Evolutionary conservation across 306 rosid species (phyloP), one percentile per base, ranked within the genome.

Genomic region (Vigna nakashimae): DNA sequence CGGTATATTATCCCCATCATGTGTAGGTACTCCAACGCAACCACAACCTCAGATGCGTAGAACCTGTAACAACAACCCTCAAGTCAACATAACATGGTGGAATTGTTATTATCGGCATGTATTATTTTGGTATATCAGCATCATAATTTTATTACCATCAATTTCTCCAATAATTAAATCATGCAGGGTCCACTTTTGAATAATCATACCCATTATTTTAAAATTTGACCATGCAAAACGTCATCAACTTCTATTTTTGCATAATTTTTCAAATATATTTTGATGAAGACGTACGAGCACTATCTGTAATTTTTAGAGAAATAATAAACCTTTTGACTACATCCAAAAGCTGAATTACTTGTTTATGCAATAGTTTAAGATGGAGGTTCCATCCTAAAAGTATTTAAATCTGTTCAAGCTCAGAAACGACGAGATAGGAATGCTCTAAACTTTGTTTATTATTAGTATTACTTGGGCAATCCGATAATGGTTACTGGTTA

Each of bases 1-100:
- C 91, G 89, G 83, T 88, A 88, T 24, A 88, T 28, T 81, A 88
- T 86, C 18, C 89, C 91, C 89, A 83, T 71, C 77, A 88, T 83
- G 85, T 86, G 91, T 7, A 88, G 75, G 80, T 88, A 88, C 67
- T 88, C 91, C 49, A 88, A 36, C 2, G 91, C 91, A 5, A 74
- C 86, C 0, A 88, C 86, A 2, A 86, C 88, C 60, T 86, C 89
- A 2, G 88, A 86, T 32, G 89, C 85, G 42, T 86, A 88, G 70
- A 88, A 88, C 72, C 91, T 88, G 43, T 11, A 34, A 18, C 56
- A 43, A 53, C 79, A 30, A 43, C 48, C 38, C 17, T 71, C 32
- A 50, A 34, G 62, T 52, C 48, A 52, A 34, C 76, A 5, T 10
- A 32, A 51, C 11, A 40, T 53, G 3, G 4, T 53, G 24, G 14